Evolutionary conservation across 192 early-diverging fungal genomes (phyloP).

Genomic region (Pilaira anomala): DNA sequence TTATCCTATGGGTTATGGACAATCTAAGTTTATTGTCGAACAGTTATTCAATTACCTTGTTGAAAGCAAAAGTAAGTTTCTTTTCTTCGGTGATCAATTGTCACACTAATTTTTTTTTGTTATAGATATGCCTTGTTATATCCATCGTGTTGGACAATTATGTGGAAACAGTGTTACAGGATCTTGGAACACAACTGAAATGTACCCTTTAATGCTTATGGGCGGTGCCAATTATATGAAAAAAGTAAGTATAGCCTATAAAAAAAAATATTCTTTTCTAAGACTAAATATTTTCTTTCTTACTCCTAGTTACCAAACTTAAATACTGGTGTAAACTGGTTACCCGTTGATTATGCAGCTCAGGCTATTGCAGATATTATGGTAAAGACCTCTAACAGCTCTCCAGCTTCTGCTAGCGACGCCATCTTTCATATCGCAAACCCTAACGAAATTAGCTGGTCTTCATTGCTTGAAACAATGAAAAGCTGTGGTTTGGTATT

Average conservation of each 20-base stretch:
- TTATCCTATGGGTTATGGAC: constrained; percentile 30
- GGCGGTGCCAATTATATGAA: constrained; percentile 8
- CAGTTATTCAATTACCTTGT: constrained; percentile 17
- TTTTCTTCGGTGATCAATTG: too few species aligned
- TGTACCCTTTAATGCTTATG: constrained; percentile 22
- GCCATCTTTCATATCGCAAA: constrained; percentile 28
- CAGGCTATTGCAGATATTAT: constrained; percentile 21
- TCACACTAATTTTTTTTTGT: too few species aligned
- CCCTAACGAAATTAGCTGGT: constrained; percentile 21
- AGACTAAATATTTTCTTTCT: too few species aligned
- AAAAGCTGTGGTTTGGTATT: constrained; percentile 14
- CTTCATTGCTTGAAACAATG: constrained; percentile 6
- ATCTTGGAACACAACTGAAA: constrained; percentile 31
- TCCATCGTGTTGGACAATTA: constrained; percentile 35
- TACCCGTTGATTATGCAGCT: constrained; percentile 29
- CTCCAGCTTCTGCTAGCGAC: background rate
- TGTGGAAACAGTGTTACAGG: constrained; percentile 26
- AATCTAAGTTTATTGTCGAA: constrained; percentile 35
- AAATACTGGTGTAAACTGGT: constrained; percentile 24
- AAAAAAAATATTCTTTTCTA: too few species aligned
- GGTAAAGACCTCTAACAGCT: background rate
- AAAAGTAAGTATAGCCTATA: too few species aligned
- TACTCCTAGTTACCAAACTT: constrained; percentile 28
- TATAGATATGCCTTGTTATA: constrained; percentile 11
- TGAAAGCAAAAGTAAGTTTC: constrained; percentile 8